Percentiles rank a stretch among this genome's conserved stretches.
Conservation (phyloP, 2,329 filamentous ascomycete species). For the Piedraia hortae region DNA sequence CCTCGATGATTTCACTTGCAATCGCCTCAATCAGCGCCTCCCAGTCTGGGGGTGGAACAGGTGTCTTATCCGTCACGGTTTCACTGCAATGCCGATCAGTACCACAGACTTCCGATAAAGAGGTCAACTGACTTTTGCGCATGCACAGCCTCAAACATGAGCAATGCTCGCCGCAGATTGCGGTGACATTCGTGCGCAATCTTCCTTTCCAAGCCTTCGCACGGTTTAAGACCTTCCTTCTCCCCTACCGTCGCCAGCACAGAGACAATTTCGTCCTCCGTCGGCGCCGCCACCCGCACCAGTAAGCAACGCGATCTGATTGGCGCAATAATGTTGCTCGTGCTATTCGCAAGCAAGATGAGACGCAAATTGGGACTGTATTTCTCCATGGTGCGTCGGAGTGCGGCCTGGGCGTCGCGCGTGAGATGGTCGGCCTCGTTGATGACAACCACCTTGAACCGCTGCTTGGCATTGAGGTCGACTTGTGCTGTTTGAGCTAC, state of each 20-base stretch:
- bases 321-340: slow-evolving; percentile 95
- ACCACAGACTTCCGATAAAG: background rate
- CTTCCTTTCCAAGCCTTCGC: slow-evolving; percentile 47
- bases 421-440: slow-evolving; percentile 93
- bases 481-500: slow-evolving; percentile 98
- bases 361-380: slow-evolving; percentile 85
- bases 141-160: slow-evolving; percentile 95
- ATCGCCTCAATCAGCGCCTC: slow-evolving; percentile 72
- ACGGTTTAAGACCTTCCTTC: slow-evolving; percentile 60
- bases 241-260: slow-evolving; percentile 43
- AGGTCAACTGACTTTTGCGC: slow-evolving; percentile 55
- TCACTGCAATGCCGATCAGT: slow-evolving; percentile 32
- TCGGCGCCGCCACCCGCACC: slow-evolving; percentile 73
- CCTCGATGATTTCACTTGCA: slow-evolving; percentile 76
- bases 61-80: slow-evolving; percentile 61
- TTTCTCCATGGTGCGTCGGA: slow-evolving; percentile 95
- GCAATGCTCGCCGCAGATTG: slow-evolving; percentile 63
- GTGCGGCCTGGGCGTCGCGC: slow-evolving; percentile 77
- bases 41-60: slow-evolving; percentile 89
- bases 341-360: slow-evolving; percentile 83
- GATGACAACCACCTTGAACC: slow-evolving; percentile 97
- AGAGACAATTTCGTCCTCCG: slow-evolving; percentile 54
- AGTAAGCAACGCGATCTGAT: slow-evolving; percentile 79
- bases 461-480: slow-evolving; percentile 68
- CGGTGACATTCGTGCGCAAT: slow-evolving; percentile 78